Base-by-base conservation (phyloP, 2,329 filamentous ascomycete species). In the Cyphellophora europaea region DNA sequence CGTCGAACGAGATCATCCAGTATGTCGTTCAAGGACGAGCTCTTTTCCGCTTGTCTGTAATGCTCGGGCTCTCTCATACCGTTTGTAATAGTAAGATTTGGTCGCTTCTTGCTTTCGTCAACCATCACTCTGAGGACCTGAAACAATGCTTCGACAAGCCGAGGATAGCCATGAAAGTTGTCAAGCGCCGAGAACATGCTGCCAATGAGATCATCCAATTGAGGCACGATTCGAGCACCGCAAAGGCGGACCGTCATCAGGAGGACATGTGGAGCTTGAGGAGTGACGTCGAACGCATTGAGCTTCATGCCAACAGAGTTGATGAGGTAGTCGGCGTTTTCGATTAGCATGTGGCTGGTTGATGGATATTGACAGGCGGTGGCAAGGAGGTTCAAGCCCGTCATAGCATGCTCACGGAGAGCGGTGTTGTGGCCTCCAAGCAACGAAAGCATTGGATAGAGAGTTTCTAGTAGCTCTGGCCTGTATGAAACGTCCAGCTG, bases 281-380 rank as follows among this genome's bases (percentile, higher is more conserved):
- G 88, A 1, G 87, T 89, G 34, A 96, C 80, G 45, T 95, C 87
- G 45, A 95, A 85, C 0, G 84, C 85, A 49, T 94, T 95, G 5
- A 98, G 71, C 42, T 87, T 83, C 41, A 96, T 61, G 0, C 84
- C 85, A 11, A 98, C 77, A 0, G 91, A 85, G 53, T 96, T 96
- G 41, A 96, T 80, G 60, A 98, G 82, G 55, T 98, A 98, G 57
- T 98, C 91, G 11, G 86, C 88, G 42, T 98, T 98, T 34, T 82
- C 77, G 17, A 96, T 74, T 25, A 98, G 79, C 45, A 98, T 65
- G 11, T 83, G 77, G 16, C 81, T 80, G 4, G 89, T 81, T 48
- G 71, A 78, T 0, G 53, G 42, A 50, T 96, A 98, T 2, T 73
- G 76, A 49, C 86, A 95, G 1, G 80, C 71, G 2, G 59, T 53